Base-by-base conservation (phyloP, 441 rosid species). In the Brassica hybrid region DNA sequence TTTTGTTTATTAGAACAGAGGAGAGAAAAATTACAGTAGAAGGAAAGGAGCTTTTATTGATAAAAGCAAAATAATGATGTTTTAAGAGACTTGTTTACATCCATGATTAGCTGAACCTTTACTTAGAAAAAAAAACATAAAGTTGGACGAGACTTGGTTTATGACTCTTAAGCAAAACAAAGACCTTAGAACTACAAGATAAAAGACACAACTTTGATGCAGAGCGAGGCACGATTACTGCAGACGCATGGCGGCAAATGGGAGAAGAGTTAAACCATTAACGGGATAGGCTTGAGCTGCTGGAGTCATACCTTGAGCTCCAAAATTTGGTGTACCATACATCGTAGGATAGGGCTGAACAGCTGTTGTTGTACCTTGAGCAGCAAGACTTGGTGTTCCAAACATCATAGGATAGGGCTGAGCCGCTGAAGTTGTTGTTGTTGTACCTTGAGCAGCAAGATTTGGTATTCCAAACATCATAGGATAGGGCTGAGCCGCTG, bases 201-300 rank as follows among this genome's bases (percentile, higher is more conserved):
- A 6, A 34, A 32, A 54, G 18, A 27, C 34, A 54, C 4, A 50
- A 32, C 11, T 61, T 62, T 54, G 43, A 17, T 16, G 59, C 74
- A 54, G 58, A 70, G 58, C 1, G 70, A 12, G 9, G 56, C 48
- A 63, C 43, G 5, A 36, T 32, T 56, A 76, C 48, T 76, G 75
- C 34, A 63, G 75, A 38, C 6, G 38, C 66, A 76, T 76, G 71
- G 70, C 23, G 8, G 59, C 18, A n/a, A 38, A 52, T 11, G 80
- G 71, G 59, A 76, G 45, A 38, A 36, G 19, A 69, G 8, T 8
- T 7, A 34, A 63, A 63, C 32, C 59, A 54, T 7, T 6, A 16
- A 69, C 12, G 56, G 56, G 56, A 54, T 16, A 54, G 21, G 59
- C 21, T 7, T 54, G 59, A 54, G 21, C 21, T 54, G 59, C 21